phyloP scores from a whole-genome alignment of 73 alveolate species.

The Tetrahymena thermophila region DNA sequence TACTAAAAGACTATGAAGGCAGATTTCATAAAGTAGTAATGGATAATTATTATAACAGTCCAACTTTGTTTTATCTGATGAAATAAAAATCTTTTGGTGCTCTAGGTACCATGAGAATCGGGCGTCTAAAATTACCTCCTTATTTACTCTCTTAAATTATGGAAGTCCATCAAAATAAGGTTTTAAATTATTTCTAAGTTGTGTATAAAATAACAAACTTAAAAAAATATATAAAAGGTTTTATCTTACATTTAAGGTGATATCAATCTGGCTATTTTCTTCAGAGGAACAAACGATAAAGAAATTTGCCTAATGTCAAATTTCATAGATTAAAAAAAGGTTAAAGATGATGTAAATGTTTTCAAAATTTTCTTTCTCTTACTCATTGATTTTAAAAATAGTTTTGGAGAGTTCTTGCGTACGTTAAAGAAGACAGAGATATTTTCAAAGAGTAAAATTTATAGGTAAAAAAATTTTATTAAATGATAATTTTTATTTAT shows the following conservation, averaged over 20 bases:
- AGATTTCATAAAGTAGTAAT: slow-evolving; percentile 36
- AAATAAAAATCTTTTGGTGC: slow-evolving; percentile 33
- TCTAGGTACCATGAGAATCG: slow-evolving; percentile 34
- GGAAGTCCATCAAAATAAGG: neutral
- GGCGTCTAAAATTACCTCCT: neutral
- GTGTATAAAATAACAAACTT: too few relatives aligned
- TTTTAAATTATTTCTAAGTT: neutral
- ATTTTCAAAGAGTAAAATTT: neutral
- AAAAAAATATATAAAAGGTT: neutral
- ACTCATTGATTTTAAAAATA: neutral
- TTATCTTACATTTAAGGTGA: neutral
- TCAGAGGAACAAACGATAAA: neutral
- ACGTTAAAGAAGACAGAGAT: neutral
- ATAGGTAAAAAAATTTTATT: neutral
- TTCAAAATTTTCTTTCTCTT: neutral
- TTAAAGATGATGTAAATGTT: neutral
- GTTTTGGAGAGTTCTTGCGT: neutral
- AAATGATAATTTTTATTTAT: too few relatives aligned
- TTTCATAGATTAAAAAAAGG: neutral
- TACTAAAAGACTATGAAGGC: slow-evolving; percentile 29
- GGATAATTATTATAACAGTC: slow-evolving; percentile 43
- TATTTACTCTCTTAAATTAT: neutral
- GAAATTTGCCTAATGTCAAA: neutral
- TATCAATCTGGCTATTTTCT: neutral
- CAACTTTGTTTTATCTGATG: slow-evolving; percentile 7